These are phyloP conservation scores for Cladosporium sp. DNA, from an alignment of 2,329 filamentous ascomycete species.

Conservation along the genomic window DNA sequence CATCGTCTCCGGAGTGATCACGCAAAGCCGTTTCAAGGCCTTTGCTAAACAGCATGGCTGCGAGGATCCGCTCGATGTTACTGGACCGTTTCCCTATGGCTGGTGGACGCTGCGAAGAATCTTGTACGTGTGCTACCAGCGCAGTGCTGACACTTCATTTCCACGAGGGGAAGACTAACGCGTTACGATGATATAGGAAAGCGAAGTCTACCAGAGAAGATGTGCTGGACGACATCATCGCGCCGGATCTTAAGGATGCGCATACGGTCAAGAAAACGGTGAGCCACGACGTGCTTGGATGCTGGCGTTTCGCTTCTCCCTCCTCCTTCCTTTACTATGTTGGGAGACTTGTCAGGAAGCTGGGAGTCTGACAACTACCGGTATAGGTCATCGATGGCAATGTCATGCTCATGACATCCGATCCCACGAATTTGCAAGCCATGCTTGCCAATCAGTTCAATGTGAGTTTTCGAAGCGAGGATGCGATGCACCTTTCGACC, in stretches of 20 bases:
- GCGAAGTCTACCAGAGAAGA: slow-evolving; percentile 15
- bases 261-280: slow-evolving; percentile 11
- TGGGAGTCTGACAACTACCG: not conserved
- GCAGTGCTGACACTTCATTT: not conserved
- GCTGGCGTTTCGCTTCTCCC: slow-evolving; percentile 38
- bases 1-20: not conserved
- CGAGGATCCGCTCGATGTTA: slow-evolving; percentile 1
- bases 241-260: slow-evolving; percentile 4
- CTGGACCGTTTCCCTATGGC: slow-evolving; percentile 8
- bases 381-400: slow-evolving; percentile 14
- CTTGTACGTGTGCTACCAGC: not conserved
- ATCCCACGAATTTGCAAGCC: slow-evolving; percentile 51
- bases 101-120: not conserved
- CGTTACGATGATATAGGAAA: not conserved
- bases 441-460: slow-evolving; percentile 48
- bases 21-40: slow-evolving; percentile 9
- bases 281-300: no score
- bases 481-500: slow-evolving; percentile 16
- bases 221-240: slow-evolving; percentile 20
- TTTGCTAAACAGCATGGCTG: slow-evolving; percentile 16
- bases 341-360: no score
- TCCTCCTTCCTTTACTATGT: no score
- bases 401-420: slow-evolving; percentile 27
- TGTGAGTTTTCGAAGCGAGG: slow-evolving; percentile 25
- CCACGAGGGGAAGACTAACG: no score